Evolutionary conservation across 768 basidiomycete species (phyloP), one percentile per base, ranked within the genome.

Genomic region (Solioccasus polychromus): DNA sequence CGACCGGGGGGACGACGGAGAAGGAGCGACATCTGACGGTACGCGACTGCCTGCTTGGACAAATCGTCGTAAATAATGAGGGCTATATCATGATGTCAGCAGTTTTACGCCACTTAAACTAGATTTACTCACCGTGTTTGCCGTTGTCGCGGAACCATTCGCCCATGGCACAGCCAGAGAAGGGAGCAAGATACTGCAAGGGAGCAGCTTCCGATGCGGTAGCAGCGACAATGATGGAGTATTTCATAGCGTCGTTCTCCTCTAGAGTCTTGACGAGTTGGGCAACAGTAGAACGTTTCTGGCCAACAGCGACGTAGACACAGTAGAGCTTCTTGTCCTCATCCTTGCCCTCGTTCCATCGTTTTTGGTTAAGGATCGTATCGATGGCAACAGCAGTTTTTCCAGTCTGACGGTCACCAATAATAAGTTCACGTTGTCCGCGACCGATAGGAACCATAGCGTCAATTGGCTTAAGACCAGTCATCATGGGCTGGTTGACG

Each of bases 91-190:
- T 41, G 17, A 48, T 23, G 41, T 63, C 31, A 65, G 49, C 26
- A 52, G 7, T 3, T 25, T 44, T 39, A 41, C 35, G 11, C 19
- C 3, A 32, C 19, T 7, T 19, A 17, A 40, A 37, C n/a, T 3
- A 4, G 2, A 24, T n/a, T 30, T 20, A 59, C 83, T 44, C 61
- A 88, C 88, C 94, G 72, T 99, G 96, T 77, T 95, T 97, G 77
- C 93, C 95, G 70, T 99, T 99, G 76, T 99, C 96, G 74, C 92
- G 90, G 96, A 99, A 99, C 95, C 95, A 99, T 76, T 99, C 96
- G 69, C 96, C 96, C 93, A 99, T 99, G 63, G 96, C 96, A 73
- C 92, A 95, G 54, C 96, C 96, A 58, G 96, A 95, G 92, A 99
- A 99, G 58, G 96, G 96, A 62, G 96, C 96, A 61, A 99, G 89